Conservation (phyloP, 108 stramenopile genomes). For the Cyclotella kingstonii region DNA sequence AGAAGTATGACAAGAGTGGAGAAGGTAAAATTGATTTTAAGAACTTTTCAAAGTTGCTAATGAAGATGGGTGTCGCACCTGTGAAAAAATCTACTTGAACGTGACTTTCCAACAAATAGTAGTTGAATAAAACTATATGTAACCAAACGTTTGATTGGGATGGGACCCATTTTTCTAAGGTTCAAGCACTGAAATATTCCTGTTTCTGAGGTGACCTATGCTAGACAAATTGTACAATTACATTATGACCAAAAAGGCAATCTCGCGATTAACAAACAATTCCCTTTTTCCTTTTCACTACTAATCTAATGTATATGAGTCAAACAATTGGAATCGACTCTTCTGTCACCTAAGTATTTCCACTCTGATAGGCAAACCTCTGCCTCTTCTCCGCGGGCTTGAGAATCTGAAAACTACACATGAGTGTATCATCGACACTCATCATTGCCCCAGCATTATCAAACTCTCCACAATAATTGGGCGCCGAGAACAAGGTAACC, state of each 20-base stretch:
- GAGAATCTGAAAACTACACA: slow-evolving; percentile 99
- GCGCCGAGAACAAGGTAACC: slow-evolving; percentile 98
- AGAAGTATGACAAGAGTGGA: slow-evolving; percentile 86
- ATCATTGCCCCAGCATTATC: slow-evolving; percentile 99
- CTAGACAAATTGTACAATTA: background rate
- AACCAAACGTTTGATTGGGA: too few species aligned
- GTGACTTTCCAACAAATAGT: background rate
- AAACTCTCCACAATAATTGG: slow-evolving; percentile 99
- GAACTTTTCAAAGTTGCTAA: slow-evolving; percentile 89
- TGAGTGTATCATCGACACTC: slow-evolving; percentile 99
- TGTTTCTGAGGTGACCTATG: background rate
- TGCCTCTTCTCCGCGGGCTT: slow-evolving; percentile 99
- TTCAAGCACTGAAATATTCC: too few species aligned
- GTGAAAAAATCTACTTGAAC: slow-evolving; percentile 29
- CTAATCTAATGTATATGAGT: background rate
- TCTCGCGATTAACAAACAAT: background rate
- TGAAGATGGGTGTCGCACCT: slow-evolving; percentile 93
- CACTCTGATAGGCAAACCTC: slow-evolving; percentile 88
- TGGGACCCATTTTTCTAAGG: too few species aligned
- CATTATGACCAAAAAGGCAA: background rate
- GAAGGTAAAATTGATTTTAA: slow-evolving; percentile 86
- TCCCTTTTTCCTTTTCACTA: background rate
- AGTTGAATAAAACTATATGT: too few species aligned
- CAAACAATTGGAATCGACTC: too few species aligned
- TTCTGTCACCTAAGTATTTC: slow-evolving; percentile 44